Base-by-base conservation (phyloP, 2,329 filamentous ascomycete genomes). In the Arachnopeziza araneosa region DNA sequence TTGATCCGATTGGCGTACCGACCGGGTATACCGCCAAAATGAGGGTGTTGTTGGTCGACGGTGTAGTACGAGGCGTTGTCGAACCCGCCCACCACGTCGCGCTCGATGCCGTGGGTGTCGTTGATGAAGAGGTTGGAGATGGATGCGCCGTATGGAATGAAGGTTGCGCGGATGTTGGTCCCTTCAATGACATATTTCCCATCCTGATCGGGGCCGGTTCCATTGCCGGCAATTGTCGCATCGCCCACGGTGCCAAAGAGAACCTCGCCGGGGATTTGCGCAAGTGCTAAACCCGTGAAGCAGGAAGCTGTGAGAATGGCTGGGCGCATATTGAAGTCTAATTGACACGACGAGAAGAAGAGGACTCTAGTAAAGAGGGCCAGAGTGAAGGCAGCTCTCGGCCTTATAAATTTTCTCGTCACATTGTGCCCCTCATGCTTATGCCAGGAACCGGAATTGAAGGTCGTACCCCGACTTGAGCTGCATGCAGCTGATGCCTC, bases 1-100 rank as follows among this genome's bases (percentile, higher is more conserved):
- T 84, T 85, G 78, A 92, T 92, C 65, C 89, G 86, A 74, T 93
- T 93, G 60, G 89, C 89, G 71, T 93, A 93, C 58, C 89, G 85
- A 53, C 88, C 89, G 0, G 88, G 88, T 0, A 93, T 84, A 67
- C 85, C 78, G 60, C 88, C 89, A 65, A 89, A 86, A 77, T 91
- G 88, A 55, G 83, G 85, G 72, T 92, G 89, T 62, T 81, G 77
- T 61, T 75, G 75, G 73, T 90, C 87, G 54, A 84, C 72, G 61
- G 73, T 75, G 75, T 92, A 93, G 75, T 88, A 85, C 56, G 77
- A 83, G 52, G 89, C 88, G 70, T 91, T 91, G 76, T 93, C 89
- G 68, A 86, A 92, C 54, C 89, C 89, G 53, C 82, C 80, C 1
- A 93, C 84, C 55, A 93, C 77, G 70, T 93, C 89, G 61, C 88